Conservation (phyloP, 148 eudicot species). For the Silene uniflora region DNA sequence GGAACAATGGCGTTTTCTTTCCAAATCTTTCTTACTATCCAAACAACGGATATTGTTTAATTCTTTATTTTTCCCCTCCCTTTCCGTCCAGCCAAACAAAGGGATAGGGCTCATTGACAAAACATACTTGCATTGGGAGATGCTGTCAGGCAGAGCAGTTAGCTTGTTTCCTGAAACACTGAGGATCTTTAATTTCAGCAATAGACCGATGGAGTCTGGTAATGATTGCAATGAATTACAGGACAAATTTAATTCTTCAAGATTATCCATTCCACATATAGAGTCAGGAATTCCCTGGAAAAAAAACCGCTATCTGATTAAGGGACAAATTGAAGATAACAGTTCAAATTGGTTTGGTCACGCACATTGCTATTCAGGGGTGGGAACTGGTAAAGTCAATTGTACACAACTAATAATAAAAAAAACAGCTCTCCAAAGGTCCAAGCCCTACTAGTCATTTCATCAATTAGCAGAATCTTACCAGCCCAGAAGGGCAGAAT, state of each 20-base stretch:
- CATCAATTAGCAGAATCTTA: too few relatives aligned
- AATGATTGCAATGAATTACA: conserved; percentile 67
- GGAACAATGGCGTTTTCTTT: too few relatives aligned
- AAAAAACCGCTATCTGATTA: conserved; percentile 3
- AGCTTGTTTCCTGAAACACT: conserved; percentile 91
- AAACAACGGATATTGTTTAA: too few relatives aligned
- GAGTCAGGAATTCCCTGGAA: conserved; percentile 83
- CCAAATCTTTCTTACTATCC: too few relatives aligned
- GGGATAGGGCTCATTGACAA: neutral
- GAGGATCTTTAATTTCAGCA: conserved; percentile 61
- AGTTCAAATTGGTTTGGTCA: neutral
- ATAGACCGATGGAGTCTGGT: conserved; percentile 80
- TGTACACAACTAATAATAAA: too few relatives aligned
- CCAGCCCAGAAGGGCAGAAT: neutral
- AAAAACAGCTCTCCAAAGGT: neutral
- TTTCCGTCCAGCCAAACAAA: too few relatives aligned
- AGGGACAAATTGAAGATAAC: neutral
- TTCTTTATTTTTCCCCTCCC: too few relatives aligned
- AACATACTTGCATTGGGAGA: conserved; percentile 78
- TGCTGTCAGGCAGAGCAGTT: conserved; percentile 71
- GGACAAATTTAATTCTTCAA: conserved; percentile 76
- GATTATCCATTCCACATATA: conserved; percentile 66
- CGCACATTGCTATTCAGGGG: too few relatives aligned
- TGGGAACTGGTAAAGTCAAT: too few relatives aligned
- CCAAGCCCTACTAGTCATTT: neutral